Evolutionary conservation across 2,329 filamentous ascomycete genomes (phyloP).

Genomic region (Fusarium dlaminii): DNA sequence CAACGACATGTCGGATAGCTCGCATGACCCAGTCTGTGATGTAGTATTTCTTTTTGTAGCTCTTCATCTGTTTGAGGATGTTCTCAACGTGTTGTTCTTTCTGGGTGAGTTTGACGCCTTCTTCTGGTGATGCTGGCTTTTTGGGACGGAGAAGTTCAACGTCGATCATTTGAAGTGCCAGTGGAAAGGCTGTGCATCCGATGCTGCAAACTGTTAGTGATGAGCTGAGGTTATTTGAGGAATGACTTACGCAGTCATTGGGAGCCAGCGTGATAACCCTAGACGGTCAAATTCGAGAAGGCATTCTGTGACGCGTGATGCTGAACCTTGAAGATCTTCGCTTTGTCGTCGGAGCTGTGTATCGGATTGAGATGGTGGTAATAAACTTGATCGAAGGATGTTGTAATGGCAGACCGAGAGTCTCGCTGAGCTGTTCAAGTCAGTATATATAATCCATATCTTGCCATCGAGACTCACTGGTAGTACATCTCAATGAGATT

Average conservation of each 20-base stretch:
- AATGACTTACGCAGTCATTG: constrained; percentile 38
- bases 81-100: constrained; percentile 38
- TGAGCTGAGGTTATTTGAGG: rapidly evolving
- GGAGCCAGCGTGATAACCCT: constrained; percentile 31
- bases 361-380: constrained; percentile 8
- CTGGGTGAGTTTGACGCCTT: neutral
- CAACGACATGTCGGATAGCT: constrained; percentile 34
- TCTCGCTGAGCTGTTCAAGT: constrained; percentile 22
- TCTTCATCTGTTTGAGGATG: constrained; percentile 36
- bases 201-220: constrained; percentile 7
- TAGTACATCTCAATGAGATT: constrained; percentile 43
- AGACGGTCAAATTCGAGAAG: constrained; percentile 32
- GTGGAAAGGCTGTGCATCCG: constrained; percentile 35
- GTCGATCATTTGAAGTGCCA: constrained; percentile 38
- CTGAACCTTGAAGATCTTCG: constrained; percentile 38
- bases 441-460: rapidly evolving
- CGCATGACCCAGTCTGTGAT: constrained; percentile 40
- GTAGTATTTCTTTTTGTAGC: constrained; percentile 34
- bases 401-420: constrained; percentile 37
- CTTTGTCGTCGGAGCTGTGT: constrained; percentile 24
- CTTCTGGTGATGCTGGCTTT: neutral
- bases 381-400: constrained; percentile 30
- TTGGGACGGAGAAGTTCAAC: constrained; percentile 32
- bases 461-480: constrained; percentile 31
- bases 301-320: constrained; percentile 35